These are phyloP conservation scores for Vinca minor DNA, from an alignment of 257 asterid genomes.

Conservation along the genomic window DNA sequence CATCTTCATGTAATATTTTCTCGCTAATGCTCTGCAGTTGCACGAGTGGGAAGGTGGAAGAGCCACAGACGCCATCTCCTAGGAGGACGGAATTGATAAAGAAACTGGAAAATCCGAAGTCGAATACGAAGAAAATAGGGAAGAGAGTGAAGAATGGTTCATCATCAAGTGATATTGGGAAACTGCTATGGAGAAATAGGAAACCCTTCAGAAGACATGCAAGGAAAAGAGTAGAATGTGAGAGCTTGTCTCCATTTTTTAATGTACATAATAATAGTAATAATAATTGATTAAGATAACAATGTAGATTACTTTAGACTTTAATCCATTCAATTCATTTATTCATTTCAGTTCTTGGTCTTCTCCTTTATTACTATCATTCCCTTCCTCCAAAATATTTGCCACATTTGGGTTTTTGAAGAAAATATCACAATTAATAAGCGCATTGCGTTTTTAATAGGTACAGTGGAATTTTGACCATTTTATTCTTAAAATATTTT, in stretches of 20 bases:
- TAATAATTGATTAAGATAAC: not conserved
- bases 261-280: slow-evolving; percentile 31
- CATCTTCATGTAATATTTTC: no score
- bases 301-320: slow-evolving; percentile 6
- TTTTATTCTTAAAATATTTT: no score
- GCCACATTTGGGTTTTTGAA: no score
- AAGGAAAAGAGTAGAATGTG: slow-evolving; percentile 47
- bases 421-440: no score
- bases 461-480: no score
- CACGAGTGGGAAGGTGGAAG: slow-evolving; percentile 42
- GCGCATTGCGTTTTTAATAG: no score
- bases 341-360: slow-evolving; percentile 20
- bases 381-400: no score
- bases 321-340: slow-evolving; percentile 26
- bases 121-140: slow-evolving; percentile 6
- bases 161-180: slow-evolving; percentile 25
- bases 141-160: not conserved
- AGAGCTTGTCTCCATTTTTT: slow-evolving; percentile 55
- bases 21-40: no score
- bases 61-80: slow-evolving; percentile 79
- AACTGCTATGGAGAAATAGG: slow-evolving; percentile 58
- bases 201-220: slow-evolving; percentile 64
- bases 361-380: no score
- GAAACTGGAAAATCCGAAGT: slow-evolving; percentile 30
- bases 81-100: slow-evolving; percentile 48